Evolutionary conservation across 2,329 filamentous ascomycete species (phyloP), one percentile per base, ranked within the genome.

Genomic region (Pseudopithomyces maydicus): DNA sequence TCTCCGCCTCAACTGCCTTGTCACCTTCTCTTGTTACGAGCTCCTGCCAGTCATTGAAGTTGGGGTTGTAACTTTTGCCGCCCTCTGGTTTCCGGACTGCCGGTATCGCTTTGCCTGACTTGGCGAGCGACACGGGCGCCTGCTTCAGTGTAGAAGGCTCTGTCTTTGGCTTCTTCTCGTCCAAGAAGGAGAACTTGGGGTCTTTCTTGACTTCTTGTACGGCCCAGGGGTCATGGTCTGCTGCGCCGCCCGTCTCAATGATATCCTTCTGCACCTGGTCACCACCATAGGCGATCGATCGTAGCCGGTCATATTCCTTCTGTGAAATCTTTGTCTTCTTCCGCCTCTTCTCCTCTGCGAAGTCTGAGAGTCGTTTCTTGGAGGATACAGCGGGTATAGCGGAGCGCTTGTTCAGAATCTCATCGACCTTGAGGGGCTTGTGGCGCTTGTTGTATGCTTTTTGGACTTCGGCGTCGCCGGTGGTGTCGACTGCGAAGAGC

Each of bases 31-130:
- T 82, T 19, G 85, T 83, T 43, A 97, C 80, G 15, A 94, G 85
- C 8, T 85, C 83, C 67, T 93, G 89, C 83, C 96, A 99, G 61
- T 97, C 92, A 61, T 87, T 84, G 66, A 96, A 96, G 6, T 86
- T 81, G 0, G 95, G 95, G 74, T 99, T 99, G 80, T 99, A 99
- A 67, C 91, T 96, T 75, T 89, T 91, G 57, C 91, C 92, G 15
- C 89, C 91, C 6, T 87, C 84, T 1, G 95, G 95, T 69, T 88
- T 90, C 59, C 84, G 82, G 0, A 99, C 90, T 2, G 92, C 88
- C 1, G 91, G 90, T 8, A 96, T 81, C 0, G 84, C 77, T 74
- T 94, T 96, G 36, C 92, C 93, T 70, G 84, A 91, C 42, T 89
- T 90, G n/a, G 90, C 85, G 29, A 98, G 84, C 3, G 93, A 92